phyloP scores from a whole-genome alignment of 2,329 filamentous ascomycete genomes.

The Colletotrichum tropicicola region DNA sequence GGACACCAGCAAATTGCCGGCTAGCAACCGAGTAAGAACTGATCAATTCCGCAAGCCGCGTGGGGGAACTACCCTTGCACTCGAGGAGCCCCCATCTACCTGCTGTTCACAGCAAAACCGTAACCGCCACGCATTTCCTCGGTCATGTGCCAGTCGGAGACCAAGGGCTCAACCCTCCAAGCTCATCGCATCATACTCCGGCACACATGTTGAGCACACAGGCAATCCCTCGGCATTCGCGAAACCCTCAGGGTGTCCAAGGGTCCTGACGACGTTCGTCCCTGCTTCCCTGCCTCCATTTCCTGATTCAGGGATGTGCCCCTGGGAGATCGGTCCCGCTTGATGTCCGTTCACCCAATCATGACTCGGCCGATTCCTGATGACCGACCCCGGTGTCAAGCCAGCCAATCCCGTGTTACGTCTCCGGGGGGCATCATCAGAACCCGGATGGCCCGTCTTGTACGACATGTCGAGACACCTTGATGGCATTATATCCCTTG shows the following conservation, averaged over 20 bases:
- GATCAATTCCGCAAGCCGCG: too few species aligned
- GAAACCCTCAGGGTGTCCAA: conserved; percentile 19
- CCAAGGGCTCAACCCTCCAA: background rate
- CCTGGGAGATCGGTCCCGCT: background rate
- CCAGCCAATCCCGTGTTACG: conserved; percentile 24
- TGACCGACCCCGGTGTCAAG: conserved; percentile 12
- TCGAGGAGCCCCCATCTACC: too few species aligned
- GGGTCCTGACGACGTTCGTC: background rate
- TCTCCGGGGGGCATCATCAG: background rate
- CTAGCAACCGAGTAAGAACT: too few species aligned
- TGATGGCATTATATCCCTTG: too few species aligned
- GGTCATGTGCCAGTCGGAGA: background rate
- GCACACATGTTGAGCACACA: too few species aligned
- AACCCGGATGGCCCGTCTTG: conserved; percentile 23
- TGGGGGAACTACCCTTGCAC: too few species aligned
- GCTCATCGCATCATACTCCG: too few species aligned
- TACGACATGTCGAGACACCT: background rate
- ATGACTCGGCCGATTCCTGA: conserved; percentile 16
- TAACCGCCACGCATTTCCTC: too few species aligned
- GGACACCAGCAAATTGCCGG: too few species aligned
- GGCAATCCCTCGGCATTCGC: background rate
- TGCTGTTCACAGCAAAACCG: too few species aligned
- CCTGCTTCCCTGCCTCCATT: conserved; percentile 1
- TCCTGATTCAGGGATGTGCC: background rate
- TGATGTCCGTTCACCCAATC: conserved; percentile 6